These are phyloP conservation scores for Galerina sulciceps DNA, from an alignment of 768 basidiomycete genomes.

Conservation along the genomic window DNA sequence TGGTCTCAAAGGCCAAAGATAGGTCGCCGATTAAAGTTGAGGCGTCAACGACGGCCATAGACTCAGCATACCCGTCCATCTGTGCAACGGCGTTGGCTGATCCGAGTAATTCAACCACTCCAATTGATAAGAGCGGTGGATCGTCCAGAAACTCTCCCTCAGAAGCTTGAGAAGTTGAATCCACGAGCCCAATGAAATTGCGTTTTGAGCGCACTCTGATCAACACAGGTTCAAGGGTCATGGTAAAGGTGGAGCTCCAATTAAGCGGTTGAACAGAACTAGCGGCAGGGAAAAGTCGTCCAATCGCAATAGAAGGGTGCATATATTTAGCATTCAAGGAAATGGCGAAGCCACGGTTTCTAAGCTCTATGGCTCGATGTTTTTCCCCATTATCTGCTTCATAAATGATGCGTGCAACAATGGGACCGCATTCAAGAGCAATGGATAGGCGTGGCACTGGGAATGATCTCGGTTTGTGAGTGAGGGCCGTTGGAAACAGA, in stretches of 20 bases:
- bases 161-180: slow-evolving; percentile 30
- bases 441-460: slow-evolving; percentile 54
- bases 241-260: slow-evolving; percentile 44
- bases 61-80: slow-evolving; percentile 48
- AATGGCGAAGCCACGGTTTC: slow-evolving; percentile 54
- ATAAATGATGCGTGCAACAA: slow-evolving; percentile 57
- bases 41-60: slow-evolving; percentile 35
- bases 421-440: slow-evolving; percentile 51
- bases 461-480: slow-evolving; percentile 27
- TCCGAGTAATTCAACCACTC: slow-evolving; percentile 53
- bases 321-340: slow-evolving; percentile 47
- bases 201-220: slow-evolving; percentile 51
- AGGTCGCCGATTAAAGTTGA: slow-evolving; percentile 24
- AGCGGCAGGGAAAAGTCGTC: slow-evolving; percentile 28
- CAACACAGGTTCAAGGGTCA: slow-evolving; percentile 55
- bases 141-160: slow-evolving; percentile 47
- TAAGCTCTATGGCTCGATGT: slow-evolving; percentile 58
- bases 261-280: slow-evolving; percentile 47
- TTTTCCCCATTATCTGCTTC: slow-evolving; percentile 41
- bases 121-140: slow-evolving; percentile 60
- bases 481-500: slow-evolving; percentile 21
- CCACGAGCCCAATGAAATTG: slow-evolving; percentile 22
- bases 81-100: slow-evolving; percentile 51
- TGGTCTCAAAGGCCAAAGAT: slow-evolving; percentile 24
- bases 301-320: slow-evolving; percentile 25